A percentile compares a stretch with the other conserved stretches of the same genome.
Evolutionary conservation across 345 rosid genomes (phyloP).

Genomic region (Gossypium anomalum): DNA sequence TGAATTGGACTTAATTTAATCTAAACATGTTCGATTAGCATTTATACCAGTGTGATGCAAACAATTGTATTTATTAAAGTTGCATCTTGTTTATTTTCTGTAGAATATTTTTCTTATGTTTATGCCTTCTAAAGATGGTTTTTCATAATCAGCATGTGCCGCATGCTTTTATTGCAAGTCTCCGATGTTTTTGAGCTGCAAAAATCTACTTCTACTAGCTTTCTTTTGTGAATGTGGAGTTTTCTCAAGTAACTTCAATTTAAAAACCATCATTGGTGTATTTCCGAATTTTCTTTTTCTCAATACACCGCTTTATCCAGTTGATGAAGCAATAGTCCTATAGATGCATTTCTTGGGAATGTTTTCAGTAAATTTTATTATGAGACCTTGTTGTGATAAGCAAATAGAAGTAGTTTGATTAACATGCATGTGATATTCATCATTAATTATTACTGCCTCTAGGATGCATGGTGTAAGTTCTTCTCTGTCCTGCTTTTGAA

Average conservation of each 20-base stretch:
- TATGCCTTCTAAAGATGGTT: background rate
- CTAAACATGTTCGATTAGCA: background rate
- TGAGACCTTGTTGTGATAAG: background rate
- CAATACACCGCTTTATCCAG: background rate
- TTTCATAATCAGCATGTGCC: background rate
- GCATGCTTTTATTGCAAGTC: background rate
- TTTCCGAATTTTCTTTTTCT: background rate
- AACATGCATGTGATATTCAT: background rate
- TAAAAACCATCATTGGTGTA: background rate
- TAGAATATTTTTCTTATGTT: background rate
- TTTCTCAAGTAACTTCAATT: background rate
- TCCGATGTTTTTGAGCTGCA: background rate
- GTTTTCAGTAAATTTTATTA: background rate
- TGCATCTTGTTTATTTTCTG: background rate
- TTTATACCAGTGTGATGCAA: background rate
- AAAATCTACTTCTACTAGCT: conserved; percentile 5
- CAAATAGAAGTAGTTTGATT: background rate
- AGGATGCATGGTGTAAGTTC: background rate
- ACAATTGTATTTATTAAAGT: background rate
- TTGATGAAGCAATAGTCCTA: background rate
- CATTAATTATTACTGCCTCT: background rate
- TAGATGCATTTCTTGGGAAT: background rate
- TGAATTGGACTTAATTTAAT: background rate
- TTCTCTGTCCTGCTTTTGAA: background rate
- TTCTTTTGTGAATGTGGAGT: background rate